Conservation (phyloP, 1,284 basidiomycete genomes). For the Fomitopsis palustris region DNA sequence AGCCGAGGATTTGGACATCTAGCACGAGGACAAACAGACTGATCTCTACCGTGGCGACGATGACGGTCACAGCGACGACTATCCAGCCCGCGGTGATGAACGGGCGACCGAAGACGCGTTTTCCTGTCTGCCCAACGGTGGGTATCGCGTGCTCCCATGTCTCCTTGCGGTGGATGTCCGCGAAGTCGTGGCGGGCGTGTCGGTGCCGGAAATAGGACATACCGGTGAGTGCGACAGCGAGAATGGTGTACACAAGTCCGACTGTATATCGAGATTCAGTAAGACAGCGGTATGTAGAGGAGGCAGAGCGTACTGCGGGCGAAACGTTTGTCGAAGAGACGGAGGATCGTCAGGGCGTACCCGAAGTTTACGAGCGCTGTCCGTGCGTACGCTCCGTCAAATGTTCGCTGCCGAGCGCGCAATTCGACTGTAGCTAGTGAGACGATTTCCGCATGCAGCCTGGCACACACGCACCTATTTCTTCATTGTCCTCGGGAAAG, state of each 20-base stretch:
- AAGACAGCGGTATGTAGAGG: constrained; percentile 4
- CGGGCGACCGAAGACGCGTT: constrained; percentile 66
- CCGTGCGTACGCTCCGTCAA: constrained; percentile 77
- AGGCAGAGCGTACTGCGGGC: constrained; percentile 51
- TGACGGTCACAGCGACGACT: constrained; percentile 55
- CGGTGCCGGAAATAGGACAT: constrained; percentile 59
- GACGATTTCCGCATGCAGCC: background rate
- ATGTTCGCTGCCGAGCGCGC: constrained; percentile 75
- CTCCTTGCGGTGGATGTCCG: constrained; percentile 39
- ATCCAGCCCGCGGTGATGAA: constrained; percentile 81
- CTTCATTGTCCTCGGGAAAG: constrained; percentile 51
- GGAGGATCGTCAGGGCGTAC: constrained; percentile 70
- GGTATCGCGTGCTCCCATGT: constrained; percentile 28
- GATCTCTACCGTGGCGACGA: constrained; percentile 66
- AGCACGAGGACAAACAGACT: constrained; percentile 52
- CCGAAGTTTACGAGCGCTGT: constrained; percentile 74
- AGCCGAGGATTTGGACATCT: background rate
- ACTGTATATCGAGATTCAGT: constrained; percentile 37
- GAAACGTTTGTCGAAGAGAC: constrained; percentile 72
- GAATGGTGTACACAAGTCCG: constrained; percentile 66
- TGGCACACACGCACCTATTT: constrained; percentile 38
- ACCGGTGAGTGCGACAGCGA: constrained; percentile 58
- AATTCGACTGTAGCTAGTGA: constrained; percentile 47
- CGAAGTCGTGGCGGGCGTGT: constrained; percentile 70
- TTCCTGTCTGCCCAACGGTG: constrained; percentile 56